A percentile compares a stretch with the other conserved stretches of the same genome.
phyloP scores from a whole-genome alignment of 345 rosid genomes.

The Psidium friedrichsthalianum region DNA sequence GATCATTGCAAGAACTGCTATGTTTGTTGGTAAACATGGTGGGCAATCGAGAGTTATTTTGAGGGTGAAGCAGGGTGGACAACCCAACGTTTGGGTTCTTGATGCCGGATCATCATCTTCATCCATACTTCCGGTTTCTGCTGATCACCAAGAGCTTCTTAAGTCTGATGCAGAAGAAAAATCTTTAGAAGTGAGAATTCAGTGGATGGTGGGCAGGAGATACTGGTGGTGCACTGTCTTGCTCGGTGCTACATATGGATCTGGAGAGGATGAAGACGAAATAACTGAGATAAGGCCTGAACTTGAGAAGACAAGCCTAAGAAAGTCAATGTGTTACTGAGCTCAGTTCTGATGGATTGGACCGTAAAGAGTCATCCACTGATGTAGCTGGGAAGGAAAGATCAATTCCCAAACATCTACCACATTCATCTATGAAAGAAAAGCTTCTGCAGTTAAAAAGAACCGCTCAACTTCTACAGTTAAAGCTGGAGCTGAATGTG shows the following conservation, averaged over 20 bases:
- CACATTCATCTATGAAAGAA: conserved; percentile 31
- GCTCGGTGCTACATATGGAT: conserved; percentile 75
- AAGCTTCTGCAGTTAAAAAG: conserved; percentile 30
- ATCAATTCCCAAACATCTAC: conserved; percentile 17
- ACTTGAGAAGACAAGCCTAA: conserved; percentile 9
- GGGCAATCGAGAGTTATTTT: conserved; percentile 87
- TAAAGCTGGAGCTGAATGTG: conserved; percentile 32
- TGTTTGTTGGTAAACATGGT: conserved; percentile 74
- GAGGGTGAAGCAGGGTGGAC: conserved; percentile 96
- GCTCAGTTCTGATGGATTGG: conserved; percentile 24
- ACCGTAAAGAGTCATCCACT: conserved; percentile 13
- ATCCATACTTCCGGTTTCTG: conserved; percentile 74
- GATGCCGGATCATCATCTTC: conserved; percentile 79
- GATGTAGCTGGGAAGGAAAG: conserved; percentile 20
- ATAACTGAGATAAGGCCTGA: conserved; percentile 21
- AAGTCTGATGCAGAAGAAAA: conserved; percentile 17
- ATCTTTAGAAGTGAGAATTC: conserved; percentile 30
- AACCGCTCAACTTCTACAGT: conserved; percentile 33
- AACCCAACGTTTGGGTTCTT: conserved; percentile 92
- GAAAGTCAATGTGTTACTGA: conserved; percentile 13
- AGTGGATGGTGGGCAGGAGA: conserved; percentile 16
- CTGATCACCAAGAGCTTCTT: conserved; percentile 73
- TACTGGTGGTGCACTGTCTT: conserved; percentile 68
- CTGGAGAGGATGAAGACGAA: conserved; percentile 80
- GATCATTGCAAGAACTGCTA: conserved; percentile 82